Percentiles rank a stretch among this genome's conserved stretches.
Evolutionary conservation across 345 rosid species (phyloP).

Genomic region (Euphorbia lathyris): DNA sequence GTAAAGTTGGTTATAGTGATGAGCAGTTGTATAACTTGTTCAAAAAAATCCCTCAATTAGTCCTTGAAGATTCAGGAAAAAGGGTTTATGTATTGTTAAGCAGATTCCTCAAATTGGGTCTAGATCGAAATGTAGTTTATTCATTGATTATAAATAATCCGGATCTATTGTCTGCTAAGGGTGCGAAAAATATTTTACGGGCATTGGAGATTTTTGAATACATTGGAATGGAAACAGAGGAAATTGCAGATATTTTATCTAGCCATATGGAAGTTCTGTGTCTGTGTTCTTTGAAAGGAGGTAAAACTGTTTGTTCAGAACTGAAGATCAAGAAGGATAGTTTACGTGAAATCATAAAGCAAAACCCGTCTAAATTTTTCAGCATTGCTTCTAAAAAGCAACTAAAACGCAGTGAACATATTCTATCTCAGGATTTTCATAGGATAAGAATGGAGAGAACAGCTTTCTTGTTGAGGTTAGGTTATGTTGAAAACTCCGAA

Average conservation of each 20-base stretch:
- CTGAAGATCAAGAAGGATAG: slow-evolving; percentile 40
- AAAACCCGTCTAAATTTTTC: slow-evolving; percentile 63
- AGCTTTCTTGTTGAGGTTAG: slow-evolving; percentile 60
- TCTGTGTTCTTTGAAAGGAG: slow-evolving; percentile 50
- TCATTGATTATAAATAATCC: slow-evolving; percentile 50
- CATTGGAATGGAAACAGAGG: slow-evolving; percentile 52
- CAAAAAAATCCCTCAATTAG: slow-evolving; percentile 45
- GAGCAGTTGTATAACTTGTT: slow-evolving; percentile 45
- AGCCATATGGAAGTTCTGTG: slow-evolving; percentile 43
- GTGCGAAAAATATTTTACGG: slow-evolving; percentile 41
- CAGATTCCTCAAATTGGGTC: slow-evolving; percentile 57
- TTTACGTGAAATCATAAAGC: slow-evolving; percentile 45
- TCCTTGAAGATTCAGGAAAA: slow-evolving; percentile 65
- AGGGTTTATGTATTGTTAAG: slow-evolving; percentile 57
- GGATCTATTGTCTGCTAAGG: slow-evolving; percentile 45
- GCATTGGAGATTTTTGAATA: slow-evolving; percentile 49
- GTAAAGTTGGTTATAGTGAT: slow-evolving; percentile 51
- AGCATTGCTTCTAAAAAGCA: slow-evolving; percentile 42
- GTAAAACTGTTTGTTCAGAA: slow-evolving; percentile 42
- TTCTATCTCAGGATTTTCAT: slow-evolving; percentile 25
- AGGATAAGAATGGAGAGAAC: slow-evolving; percentile 46
- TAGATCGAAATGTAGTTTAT: slow-evolving; percentile 40
- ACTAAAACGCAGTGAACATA: slow-evolving; percentile 25
- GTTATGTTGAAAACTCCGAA: slow-evolving; percentile 74
- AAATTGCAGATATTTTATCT: slow-evolving; percentile 37